Evolutionary conservation across 495 filamentous ascomycete genomes (phyloP).

Genomic region (Xanthoparmelia taractica): DNA sequence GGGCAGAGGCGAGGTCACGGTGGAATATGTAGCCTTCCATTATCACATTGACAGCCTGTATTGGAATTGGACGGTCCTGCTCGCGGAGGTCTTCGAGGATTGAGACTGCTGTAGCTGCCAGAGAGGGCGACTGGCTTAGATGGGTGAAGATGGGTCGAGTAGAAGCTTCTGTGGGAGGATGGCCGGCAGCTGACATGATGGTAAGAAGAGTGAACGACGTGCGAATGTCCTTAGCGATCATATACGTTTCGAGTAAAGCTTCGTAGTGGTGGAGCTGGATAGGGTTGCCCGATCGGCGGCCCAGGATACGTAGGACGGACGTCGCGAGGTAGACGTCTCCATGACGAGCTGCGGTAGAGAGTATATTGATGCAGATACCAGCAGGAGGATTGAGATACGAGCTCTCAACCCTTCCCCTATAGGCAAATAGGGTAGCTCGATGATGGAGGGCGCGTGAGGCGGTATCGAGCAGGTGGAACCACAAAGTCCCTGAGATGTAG

Average conservation of each 20-base stretch:
- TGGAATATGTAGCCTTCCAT: slow-evolving; percentile 47
- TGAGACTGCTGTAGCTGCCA: slow-evolving; percentile 40
- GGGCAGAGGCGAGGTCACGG: slow-evolving; percentile 38
- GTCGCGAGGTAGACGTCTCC: slow-evolving; percentile 61
- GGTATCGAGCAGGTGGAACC: slow-evolving; percentile 62
- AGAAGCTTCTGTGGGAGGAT: slow-evolving; percentile 44
- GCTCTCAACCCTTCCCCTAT: slow-evolving; percentile 50
- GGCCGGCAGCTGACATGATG: slow-evolving; percentile 51
- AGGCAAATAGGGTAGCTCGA: slow-evolving; percentile 54
- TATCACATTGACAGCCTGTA: slow-evolving; percentile 53
- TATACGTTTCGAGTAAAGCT: slow-evolving; percentile 59
- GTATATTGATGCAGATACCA: slow-evolving; percentile 54
- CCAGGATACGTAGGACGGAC: slow-evolving; percentile 50
- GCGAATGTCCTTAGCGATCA: slow-evolving; percentile 39
- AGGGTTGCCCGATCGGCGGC: slow-evolving; percentile 38
- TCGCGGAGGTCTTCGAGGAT: slow-evolving; percentile 47
- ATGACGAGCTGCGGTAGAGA: slow-evolving; percentile 59
- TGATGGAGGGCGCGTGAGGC: slow-evolving; percentile 50
- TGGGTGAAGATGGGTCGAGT: slow-evolving; percentile 50
- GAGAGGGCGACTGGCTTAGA: slow-evolving; percentile 31
- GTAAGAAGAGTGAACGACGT: slow-evolving; percentile 31
- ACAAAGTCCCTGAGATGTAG: slow-evolving; percentile 45
- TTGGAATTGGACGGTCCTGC: slow-evolving; percentile 41
- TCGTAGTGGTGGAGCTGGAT: slow-evolving; percentile 67
- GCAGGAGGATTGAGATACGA: slow-evolving; percentile 57